Evolutionary conservation across 1,284 basidiomycete genomes (phyloP), one percentile per base, ranked within the genome.

Genomic region (Apiotrichum porosum): DNA sequence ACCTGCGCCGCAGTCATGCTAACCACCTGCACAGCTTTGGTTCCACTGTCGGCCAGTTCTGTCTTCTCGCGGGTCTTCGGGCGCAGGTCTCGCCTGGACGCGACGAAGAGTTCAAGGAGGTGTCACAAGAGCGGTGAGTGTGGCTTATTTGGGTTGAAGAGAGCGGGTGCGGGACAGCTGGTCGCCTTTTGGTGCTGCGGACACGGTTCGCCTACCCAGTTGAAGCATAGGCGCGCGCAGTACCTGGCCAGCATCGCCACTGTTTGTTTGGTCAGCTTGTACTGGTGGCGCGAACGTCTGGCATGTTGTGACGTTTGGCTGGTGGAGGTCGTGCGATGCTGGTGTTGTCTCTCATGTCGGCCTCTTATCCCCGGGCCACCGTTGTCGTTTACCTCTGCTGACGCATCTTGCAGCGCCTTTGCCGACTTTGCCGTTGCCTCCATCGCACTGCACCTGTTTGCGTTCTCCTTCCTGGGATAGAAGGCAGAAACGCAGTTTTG

Each of bases 381-480:
- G n/a, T n/a, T n/a, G n/a, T n/a, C n/a, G n/a, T n/a, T n/a, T n/a
- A 21, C 9, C 13, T 2, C 15, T 34, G 38, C 43, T 49, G 33
- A 49, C 44, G 12, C 26, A 28, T 21, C 33, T 21, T 2, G 1
- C 71, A 95, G 91, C 63, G 92, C 92, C 22, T 98, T 99, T 65
- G 92, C 88, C 37, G 95, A 99, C 69, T 98, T 97, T 66, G 85
- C 88, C 24, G 76, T 95, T 42, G 93, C 92, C 15, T 94, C 91
- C 1, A 84, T 98, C 53, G 83, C 97, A 36, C 78, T 99, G 42
- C 94, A 99, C 75, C 94, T 97, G 77, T 98, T 98, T 70, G 92
- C 95, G 47, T 97, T 86, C 80, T 97, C 97, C 76, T 98, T 97
- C 80, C 79, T 90, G 9, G 88, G 88, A 60, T 88, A 73, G 42